A percentile compares a stretch with the other conserved stretches of the same genome.
Evolutionary conservation across 306 rosid species (phyloP).

Genomic region (Acacia confusa): DNA sequence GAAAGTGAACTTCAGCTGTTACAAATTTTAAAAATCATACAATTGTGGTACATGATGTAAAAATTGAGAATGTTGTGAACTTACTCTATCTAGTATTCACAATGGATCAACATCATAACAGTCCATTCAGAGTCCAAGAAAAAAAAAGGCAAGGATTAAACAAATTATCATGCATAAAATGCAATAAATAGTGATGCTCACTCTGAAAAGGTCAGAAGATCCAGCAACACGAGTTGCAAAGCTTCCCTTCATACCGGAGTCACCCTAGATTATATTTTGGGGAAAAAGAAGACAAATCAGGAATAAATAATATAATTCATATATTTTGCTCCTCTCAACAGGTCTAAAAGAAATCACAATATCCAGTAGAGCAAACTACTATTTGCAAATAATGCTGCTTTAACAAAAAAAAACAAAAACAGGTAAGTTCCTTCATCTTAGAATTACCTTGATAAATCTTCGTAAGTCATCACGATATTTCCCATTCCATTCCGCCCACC

Average conservation of each 20-base stretch:
- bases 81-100: slow-evolving; percentile 9
- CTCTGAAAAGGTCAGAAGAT: slow-evolving; percentile 90
- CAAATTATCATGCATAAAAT: slow-evolving; percentile 9
- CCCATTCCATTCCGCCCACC: slow-evolving; percentile 99
- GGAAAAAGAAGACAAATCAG: slow-evolving; percentile 15
- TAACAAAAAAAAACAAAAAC: slow-evolving; percentile 2
- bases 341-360: neutral
- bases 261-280: slow-evolving; percentile 57
- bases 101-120: slow-evolving; percentile 9
- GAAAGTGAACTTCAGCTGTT: slow-evolving; percentile 7
- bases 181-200: slow-evolving; percentile 41
- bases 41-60: slow-evolving; percentile 5
- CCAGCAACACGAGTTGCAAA: slow-evolving; percentile 95
- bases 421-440: slow-evolving; percentile 12
- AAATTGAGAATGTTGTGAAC: neutral
- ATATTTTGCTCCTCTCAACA: neutral
- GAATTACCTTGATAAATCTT: slow-evolving; percentile 82
- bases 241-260: slow-evolving; percentile 78
- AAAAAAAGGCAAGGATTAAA: neutral
- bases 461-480: slow-evolving; percentile 88
- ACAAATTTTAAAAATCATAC: neutral
- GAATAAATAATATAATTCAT: slow-evolving; percentile 23
- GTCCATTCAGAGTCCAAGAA: neutral
- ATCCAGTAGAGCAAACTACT: slow-evolving; percentile 12
- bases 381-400: slow-evolving; percentile 17